Percentiles rank a stretch among this genome's conserved stretches.
phyloP scores from a whole-genome alignment of 2,329 filamentous ascomycete genomes.

The Zymoseptoria crescenta region DNA sequence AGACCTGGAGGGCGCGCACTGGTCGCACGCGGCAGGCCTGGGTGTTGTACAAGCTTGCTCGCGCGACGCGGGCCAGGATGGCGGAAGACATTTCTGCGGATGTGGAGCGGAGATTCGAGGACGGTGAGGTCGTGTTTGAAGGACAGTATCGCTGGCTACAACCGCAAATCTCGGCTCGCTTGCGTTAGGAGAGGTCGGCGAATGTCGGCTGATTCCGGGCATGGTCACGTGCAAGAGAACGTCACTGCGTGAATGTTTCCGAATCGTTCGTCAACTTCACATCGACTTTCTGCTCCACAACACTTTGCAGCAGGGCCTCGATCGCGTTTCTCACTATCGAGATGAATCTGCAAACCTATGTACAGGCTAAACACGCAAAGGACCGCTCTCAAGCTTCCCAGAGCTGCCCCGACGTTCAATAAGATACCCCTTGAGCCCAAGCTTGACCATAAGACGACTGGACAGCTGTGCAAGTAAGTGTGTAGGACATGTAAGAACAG shows the following conservation, averaged over 20 bases:
- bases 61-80: conserved; percentile 22
- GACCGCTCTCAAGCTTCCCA: background rate
- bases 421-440: background rate
- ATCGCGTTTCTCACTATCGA: background rate
- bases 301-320: background rate
- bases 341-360: background rate
- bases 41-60: conserved; percentile 17
- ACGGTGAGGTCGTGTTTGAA: conserved; percentile 8
- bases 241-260: background rate
- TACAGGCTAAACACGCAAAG: background rate
- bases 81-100: conserved; percentile 22
- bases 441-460: background rate
- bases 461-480: no score
- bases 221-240: background rate
- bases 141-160: conserved; percentile 1
- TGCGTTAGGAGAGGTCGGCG: background rate
- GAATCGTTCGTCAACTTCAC: background rate
- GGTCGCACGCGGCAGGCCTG: conserved; percentile 16
- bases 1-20: conserved; percentile 18
- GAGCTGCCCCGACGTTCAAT: background rate
- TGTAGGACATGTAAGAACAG: no score
- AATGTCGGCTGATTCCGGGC: background rate
- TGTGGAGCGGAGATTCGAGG: conserved; percentile 14
- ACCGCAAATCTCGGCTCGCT: background rate
- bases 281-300: background rate